phyloP scores from a whole-genome alignment of 257 asterid genomes.

The Fraxinus quadrangulata region DNA sequence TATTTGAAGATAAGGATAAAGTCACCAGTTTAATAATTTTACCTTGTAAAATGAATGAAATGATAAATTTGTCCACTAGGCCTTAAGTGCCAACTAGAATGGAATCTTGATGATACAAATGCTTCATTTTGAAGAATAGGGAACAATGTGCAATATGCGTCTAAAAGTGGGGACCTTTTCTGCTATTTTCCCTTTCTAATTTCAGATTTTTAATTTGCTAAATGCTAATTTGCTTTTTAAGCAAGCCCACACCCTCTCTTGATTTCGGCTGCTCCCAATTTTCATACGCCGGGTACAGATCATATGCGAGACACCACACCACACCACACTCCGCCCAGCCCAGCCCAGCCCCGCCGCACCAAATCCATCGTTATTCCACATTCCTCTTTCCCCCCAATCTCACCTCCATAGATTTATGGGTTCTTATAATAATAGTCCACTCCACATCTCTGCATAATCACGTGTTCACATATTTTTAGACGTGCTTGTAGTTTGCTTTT shows the following conservation, averaged over 20 bases:
- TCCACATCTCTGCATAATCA: constrained; percentile 20
- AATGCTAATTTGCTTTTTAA: neutral
- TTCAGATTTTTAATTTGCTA: too few relatives aligned
- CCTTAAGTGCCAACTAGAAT: too few relatives aligned
- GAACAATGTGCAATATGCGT: too few relatives aligned
- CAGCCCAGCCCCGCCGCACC: neutral
- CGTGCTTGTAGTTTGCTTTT: constrained; percentile 13
- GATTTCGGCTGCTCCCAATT: constrained; percentile 51
- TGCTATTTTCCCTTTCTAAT: too few relatives aligned
- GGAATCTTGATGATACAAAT: too few relatives aligned
- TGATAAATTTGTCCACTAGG: too few relatives aligned
- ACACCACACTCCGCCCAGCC: neutral
- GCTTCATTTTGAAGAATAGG: too few relatives aligned
- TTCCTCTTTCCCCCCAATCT: constrained; percentile 37
- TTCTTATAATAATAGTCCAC: constrained; percentile 19
- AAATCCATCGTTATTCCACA: constrained; percentile 20
- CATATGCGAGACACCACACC: constrained; percentile 29
- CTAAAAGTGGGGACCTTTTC: too few relatives aligned
- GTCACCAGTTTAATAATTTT: too few relatives aligned
- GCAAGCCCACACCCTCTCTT: constrained; percentile 35
- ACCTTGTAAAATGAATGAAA: too few relatives aligned
- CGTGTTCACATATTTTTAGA: neutral
- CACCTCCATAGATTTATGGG: constrained; percentile 41
- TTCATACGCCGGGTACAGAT: constrained; percentile 25
- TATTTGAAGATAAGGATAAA: too few relatives aligned